Conservation (phyloP, 139 green algal species). For the Haematococcus sp. region DNA sequence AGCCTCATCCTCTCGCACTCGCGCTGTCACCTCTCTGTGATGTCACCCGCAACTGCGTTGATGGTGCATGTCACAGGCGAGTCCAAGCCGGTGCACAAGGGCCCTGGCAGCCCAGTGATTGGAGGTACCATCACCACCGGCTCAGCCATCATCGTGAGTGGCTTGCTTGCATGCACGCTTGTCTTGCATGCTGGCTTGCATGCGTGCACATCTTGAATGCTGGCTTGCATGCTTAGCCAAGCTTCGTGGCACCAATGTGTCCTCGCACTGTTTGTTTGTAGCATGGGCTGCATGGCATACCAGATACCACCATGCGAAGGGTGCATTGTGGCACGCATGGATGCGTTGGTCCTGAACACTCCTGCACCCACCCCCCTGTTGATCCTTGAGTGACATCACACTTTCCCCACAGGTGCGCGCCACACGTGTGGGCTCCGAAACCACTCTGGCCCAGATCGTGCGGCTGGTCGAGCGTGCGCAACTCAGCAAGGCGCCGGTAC, state of each 20-base stretch:
- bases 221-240: too few relatives aligned
- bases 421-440: conserved; percentile 75
- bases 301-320: too few relatives aligned
- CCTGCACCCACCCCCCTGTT: too few relatives aligned
- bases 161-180: background rate
- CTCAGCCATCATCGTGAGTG: conserved; percentile 19
- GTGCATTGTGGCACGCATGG: too few relatives aligned
- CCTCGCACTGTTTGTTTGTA: too few relatives aligned
- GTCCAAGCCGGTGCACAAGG: conserved; percentile 52
- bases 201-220: background rate
- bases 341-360: too few relatives aligned
- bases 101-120: conserved; percentile 64
- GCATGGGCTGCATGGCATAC: too few relatives aligned
- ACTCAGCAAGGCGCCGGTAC: conserved; percentile 94
- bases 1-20: too few relatives aligned
- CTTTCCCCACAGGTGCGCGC: conserved; percentile 55
- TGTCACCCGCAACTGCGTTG: too few relatives aligned
- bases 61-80: conserved; percentile 16
- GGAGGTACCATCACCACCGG: conserved; percentile 91
- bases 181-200: background rate
- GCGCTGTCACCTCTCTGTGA: too few relatives aligned
- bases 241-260: too few relatives aligned
- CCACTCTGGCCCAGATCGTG: conserved; percentile 90
- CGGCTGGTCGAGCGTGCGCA: conserved; percentile 92
- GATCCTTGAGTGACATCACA: too few relatives aligned